A percentile compares a stretch with the other conserved stretches of the same genome.
These are phyloP conservation scores for Golubevia sp. DNA, from an alignment of 1,284 basidiomycete species.

Conservation along the genomic window DNA sequence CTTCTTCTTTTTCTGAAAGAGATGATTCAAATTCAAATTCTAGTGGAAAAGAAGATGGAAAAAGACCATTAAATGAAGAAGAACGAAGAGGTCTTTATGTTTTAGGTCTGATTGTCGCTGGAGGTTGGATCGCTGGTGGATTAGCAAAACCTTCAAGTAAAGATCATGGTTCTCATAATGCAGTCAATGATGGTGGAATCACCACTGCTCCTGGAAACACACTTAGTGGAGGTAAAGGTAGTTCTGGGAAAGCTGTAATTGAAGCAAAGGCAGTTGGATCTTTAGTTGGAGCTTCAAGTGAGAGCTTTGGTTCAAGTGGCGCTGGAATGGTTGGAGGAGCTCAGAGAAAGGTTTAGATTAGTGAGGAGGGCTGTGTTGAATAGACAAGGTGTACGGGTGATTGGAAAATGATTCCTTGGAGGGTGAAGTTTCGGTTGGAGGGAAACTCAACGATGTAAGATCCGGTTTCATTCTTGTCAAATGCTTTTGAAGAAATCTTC, in stretches of 20 bases:
- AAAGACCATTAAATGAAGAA: slow-evolving; percentile 66
- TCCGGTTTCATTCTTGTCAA: too few species aligned
- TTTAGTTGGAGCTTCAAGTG: neutral
- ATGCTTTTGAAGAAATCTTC: too few species aligned
- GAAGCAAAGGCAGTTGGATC: neutral
- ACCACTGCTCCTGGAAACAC: neutral
- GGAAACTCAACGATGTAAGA: too few species aligned
- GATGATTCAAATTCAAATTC: neutral
- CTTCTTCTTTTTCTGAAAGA: neutral
- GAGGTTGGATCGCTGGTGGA: slow-evolving; percentile 68
- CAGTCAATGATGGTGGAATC: neutral
- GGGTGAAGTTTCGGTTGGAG: too few species aligned
- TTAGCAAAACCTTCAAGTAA: slow-evolving; percentile 45
- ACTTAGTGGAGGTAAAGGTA: neutral
- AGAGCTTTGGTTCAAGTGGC: neutral
- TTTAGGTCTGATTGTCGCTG: slow-evolving; percentile 67
- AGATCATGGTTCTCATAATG: neutral
- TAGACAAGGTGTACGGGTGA: too few species aligned
- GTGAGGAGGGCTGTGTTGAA: too few species aligned
- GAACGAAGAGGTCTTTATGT: slow-evolving; percentile 68
- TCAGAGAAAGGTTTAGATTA: neutral
- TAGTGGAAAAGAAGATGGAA: slow-evolving; percentile 4
- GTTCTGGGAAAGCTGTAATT: neutral
- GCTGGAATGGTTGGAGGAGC: neutral
- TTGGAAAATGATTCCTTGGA: too few species aligned